Evolutionary conservation across 129 eudicot genomes (phyloP), one percentile per base, ranked within the genome.

Genomic region (Daucus carota): DNA sequence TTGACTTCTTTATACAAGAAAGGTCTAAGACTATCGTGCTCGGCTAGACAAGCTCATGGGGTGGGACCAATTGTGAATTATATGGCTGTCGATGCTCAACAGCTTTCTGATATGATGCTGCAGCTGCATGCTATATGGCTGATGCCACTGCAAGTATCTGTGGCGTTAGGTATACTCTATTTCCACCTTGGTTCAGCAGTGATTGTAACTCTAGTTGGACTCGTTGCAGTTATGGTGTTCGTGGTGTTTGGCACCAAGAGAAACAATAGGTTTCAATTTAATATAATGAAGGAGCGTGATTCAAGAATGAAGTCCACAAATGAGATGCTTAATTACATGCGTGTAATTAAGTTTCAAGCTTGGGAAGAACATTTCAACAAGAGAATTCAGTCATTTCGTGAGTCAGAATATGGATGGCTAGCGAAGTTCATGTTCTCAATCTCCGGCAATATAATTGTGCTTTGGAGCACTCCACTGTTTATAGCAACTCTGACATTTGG

Each of bases 11-110:
- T 93, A 62, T 90, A 93, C 81, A 93, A 85, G 83, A 93, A 93
- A 84, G 98, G 98, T 17, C 73, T 93, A 40, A 84, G 88, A 78
- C 75, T 93, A n/a, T 80, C 98, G 5, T 88, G 96, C 83, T 93
- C 98, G 14, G 95, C 96, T 46, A 76, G 98, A 41, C 97, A 93
- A 31, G 83, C 86, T 28, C 98, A 93, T 44, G 98, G 98, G 20
- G 90, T 93, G 20, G 98, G 98, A 15, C 98, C 89, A 47, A 93
- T 93, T 65, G 98, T 93, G 72, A 93, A 93, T 68, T 93, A 93
- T 72, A 90, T 93, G 98, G 98, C 91, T 41, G 97, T 93, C 15
- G 98, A 93, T 88, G 97, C 97, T 76, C 98, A 93, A 75, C 98
- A 93, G 75, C 87, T 93, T n/a, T 88, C 94, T 4, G 96, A 93